Conservation (phyloP, 1,284 basidiomycete species). For the Pseudomicrostroma phylloplanum region DNA sequence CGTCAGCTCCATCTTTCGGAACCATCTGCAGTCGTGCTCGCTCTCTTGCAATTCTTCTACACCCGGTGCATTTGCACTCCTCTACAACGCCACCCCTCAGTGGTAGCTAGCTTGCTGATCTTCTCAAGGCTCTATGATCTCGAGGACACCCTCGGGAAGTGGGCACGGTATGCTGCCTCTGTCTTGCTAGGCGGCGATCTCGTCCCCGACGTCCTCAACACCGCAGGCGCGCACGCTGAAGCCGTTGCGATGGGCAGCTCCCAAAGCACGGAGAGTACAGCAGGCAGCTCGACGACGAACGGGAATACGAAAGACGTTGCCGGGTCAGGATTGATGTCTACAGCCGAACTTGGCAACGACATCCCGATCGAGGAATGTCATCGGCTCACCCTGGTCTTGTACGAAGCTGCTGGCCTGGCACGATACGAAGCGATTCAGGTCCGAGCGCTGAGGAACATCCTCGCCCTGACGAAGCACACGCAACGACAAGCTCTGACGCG, state of each 20-base stretch:
- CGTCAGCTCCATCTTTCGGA: slow-evolving; percentile 75
- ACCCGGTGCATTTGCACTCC: slow-evolving; percentile 75
- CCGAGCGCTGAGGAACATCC: slow-evolving; percentile 54
- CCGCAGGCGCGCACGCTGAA: not conserved
- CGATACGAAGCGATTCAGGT: slow-evolving; percentile 81
- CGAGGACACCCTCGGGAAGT: slow-evolving; percentile 61
- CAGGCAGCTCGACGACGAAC: not conserved
- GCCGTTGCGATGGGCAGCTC: not conserved
- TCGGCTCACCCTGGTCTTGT: slow-evolving; percentile 78
- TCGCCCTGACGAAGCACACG: slow-evolving; percentile 9
- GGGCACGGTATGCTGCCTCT: slow-evolving; percentile 89
- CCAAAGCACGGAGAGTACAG: not conserved
- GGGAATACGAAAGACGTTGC: not conserved
- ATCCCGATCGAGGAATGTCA: slow-evolving; percentile 60
- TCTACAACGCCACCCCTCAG: slow-evolving; percentile 79
- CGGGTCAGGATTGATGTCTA: not conserved
- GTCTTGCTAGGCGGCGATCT: slow-evolving; percentile 33
- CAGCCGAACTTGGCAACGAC: not conserved
- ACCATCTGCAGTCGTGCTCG: slow-evolving; percentile 78
- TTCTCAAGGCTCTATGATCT: slow-evolving; percentile 77
- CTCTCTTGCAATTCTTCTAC: slow-evolving; percentile 87
- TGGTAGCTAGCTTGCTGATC: slow-evolving; percentile 77
- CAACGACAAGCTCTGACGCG: slow-evolving; percentile 13
- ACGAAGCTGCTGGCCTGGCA: slow-evolving; percentile 86
- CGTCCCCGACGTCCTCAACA: slow-evolving; percentile 18